phyloP scores from a whole-genome alignment of 495 filamentous ascomycete genomes.

The Aspergillus incahuasiensis region DNA sequence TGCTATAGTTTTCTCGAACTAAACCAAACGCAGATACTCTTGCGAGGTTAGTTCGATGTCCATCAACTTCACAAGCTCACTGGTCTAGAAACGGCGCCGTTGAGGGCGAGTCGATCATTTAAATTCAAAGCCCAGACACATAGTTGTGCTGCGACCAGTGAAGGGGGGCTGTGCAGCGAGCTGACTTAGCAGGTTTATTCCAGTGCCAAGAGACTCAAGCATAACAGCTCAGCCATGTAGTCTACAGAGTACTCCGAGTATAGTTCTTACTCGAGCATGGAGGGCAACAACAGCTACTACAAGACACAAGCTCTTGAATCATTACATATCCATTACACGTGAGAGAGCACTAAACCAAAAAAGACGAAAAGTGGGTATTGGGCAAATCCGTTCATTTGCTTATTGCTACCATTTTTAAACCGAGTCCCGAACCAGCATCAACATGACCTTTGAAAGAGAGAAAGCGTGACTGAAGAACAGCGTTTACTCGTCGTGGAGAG shows the following conservation, averaged over 20 bases:
- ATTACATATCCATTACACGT: conserved; percentile 13
- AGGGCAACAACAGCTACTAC: background rate
- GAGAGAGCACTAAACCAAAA: background rate
- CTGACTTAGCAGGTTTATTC: background rate
- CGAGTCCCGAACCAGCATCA: background rate
- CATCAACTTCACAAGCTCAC: background rate
- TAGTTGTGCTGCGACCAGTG: background rate
- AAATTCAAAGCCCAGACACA: no score
- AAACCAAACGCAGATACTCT: conserved; percentile 1
- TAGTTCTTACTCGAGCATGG: background rate
- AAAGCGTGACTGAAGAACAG: conserved; percentile 2
- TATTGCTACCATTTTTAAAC: conserved; percentile 19
- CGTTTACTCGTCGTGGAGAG: conserved; percentile 52
- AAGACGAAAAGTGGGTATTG: conserved; percentile 18
- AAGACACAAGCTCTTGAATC: conserved; percentile 5
- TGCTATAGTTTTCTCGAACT: background rate
- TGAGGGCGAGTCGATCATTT: background rate
- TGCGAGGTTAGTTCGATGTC: conserved; percentile 1
- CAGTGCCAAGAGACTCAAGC: no score
- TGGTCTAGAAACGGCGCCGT: background rate
- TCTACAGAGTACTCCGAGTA: no score
- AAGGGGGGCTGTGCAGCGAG: background rate
- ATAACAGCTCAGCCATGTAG: background rate
- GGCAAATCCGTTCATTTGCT: conserved; percentile 25
- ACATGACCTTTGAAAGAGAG: conserved; percentile 17